A percentile compares a stretch with the other conserved stretches of the same genome.
Evolutionary conservation across 768 basidiomycete species (phyloP).

Genomic region (Suillus hirtellus): DNA sequence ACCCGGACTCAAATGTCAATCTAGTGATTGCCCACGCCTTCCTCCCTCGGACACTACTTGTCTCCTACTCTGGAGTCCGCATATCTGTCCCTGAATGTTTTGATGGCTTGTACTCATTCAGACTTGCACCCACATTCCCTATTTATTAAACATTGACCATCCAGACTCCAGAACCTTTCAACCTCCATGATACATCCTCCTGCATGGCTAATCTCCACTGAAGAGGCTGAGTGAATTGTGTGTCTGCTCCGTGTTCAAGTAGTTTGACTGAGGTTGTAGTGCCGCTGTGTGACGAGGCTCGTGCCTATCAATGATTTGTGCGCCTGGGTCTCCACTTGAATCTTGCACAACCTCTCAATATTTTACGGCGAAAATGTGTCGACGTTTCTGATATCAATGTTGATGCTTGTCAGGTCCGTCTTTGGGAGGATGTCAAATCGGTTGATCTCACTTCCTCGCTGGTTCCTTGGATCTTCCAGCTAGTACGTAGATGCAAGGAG

Average conservation of each 20-base stretch:
- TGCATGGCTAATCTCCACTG: not conserved
- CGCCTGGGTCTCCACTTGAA: not conserved
- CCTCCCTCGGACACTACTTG: not conserved
- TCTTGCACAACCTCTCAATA: not conserved
- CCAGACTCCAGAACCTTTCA: not conserved
- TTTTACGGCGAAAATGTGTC: not conserved
- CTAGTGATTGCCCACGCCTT: not conserved
- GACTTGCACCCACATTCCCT: not conserved
- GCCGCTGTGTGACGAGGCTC: not conserved
- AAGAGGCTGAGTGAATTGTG: not conserved
- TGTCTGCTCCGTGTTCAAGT: not conserved
- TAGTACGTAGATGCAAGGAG: not conserved
- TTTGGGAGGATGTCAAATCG: not conserved
- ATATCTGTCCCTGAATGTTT: not conserved
- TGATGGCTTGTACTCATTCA: not conserved
- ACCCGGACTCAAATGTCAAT: not conserved
- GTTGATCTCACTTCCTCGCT: not conserved
- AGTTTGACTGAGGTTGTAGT: not conserved
- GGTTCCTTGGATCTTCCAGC: not conserved
- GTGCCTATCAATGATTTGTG: not conserved
- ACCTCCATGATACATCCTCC: not conserved
- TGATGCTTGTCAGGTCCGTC: not conserved
- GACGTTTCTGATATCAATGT: not conserved
- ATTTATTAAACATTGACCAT: not conserved
- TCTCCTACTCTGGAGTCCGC: not conserved